Conservation (phyloP, 768 basidiomycete genomes). For the Lentinula detonsa region DNA sequence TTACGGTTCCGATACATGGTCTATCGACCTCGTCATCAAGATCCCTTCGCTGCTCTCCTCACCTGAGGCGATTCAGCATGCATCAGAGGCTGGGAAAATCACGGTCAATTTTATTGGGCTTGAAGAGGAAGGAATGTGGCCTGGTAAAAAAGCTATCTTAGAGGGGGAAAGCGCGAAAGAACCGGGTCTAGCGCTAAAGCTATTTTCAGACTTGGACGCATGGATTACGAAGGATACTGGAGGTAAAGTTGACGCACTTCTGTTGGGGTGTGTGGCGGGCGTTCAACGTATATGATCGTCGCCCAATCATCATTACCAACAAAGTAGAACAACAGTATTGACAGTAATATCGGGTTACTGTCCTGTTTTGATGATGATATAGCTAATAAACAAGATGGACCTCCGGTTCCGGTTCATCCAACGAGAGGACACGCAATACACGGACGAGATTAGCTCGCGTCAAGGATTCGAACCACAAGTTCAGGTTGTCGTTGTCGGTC, state of each 20-base stretch:
- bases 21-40: conserved; percentile 66
- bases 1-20: conserved; percentile 70
- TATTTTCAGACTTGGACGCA: conserved; percentile 70
- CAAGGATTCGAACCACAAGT: too few relatives aligned
- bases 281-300: not conserved
- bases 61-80: too few relatives aligned
- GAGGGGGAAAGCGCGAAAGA: conserved; percentile 28
- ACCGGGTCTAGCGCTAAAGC: conserved; percentile 48
- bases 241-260: conserved; percentile 59
- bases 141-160: conserved; percentile 40
- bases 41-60: conserved; percentile 24
- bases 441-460: too few relatives aligned
- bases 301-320: not conserved
- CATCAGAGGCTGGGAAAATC: conserved; percentile 21
- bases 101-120: conserved; percentile 75
- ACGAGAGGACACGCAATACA: too few relatives aligned
- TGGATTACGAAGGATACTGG: conserved; percentile 66
- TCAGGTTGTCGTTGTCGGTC: not conserved
- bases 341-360: not conserved
- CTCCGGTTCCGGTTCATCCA: too few relatives aligned
- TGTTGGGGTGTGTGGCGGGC: conserved; percentile 71
- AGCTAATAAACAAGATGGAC: too few relatives aligned
- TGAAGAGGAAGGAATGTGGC: conserved; percentile 83
- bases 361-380: too few relatives aligned
- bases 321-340: not conserved